Evolutionary conservation across 164 flowering plant species (phyloP).

Genomic region (Aristolochia californica): DNA sequence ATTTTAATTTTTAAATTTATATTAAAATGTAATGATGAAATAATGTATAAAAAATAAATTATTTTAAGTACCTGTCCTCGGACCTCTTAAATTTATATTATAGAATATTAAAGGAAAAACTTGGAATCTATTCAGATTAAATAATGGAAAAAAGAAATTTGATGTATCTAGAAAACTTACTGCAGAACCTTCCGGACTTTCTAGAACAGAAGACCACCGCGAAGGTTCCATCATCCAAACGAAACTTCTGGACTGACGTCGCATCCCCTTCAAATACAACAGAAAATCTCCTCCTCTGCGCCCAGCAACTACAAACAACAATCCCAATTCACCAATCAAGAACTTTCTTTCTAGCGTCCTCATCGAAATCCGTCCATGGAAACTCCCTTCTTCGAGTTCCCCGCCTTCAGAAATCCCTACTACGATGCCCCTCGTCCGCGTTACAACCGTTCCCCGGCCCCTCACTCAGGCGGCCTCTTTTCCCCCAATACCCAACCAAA

Average conservation of each 20-base stretch:
- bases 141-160: too few relatives aligned
- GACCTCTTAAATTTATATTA: too few relatives aligned
- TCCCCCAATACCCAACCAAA: constrained; percentile 9
- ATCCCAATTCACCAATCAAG: neutral
- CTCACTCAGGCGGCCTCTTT: neutral
- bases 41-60: too few relatives aligned
- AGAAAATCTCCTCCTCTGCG: neutral
- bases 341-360: neutral
- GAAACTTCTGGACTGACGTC: neutral
- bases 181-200: too few relatives aligned
- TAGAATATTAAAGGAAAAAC: too few relatives aligned
- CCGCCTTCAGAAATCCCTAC: neutral
- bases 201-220: neutral
- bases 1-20: too few relatives aligned
- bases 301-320: neutral
- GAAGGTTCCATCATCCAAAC: neutral
- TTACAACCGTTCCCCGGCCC: neutral
- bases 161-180: too few relatives aligned
- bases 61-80: too few relatives aligned
- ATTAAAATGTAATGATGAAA: too few relatives aligned
- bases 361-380: neutral
- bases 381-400: constrained; percentile 3
- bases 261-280: neutral
- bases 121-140: too few relatives aligned
- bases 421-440: constrained; percentile 10